These are phyloP conservation scores for Phytophthora colocasiae DNA, from an alignment of 352 stramenopile species.

Conservation along the genomic window DNA sequence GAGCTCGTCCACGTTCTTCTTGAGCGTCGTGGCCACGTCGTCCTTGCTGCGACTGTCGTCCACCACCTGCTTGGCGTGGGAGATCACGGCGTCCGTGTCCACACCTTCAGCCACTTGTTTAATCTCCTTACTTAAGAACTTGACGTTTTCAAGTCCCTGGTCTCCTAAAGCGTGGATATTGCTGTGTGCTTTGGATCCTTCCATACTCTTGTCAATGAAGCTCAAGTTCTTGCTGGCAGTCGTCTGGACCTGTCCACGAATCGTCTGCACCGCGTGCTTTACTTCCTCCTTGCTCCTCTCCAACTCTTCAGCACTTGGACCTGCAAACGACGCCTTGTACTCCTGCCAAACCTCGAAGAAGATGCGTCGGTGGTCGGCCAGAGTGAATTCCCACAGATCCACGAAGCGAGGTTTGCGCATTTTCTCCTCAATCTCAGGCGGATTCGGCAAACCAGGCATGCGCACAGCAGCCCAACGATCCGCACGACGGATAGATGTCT, in stretches of 20 bases:
- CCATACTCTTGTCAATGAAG: constrained; percentile 68
- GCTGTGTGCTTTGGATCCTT: constrained; percentile 66
- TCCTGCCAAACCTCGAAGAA: constrained; percentile 73
- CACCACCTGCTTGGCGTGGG: constrained; percentile 65
- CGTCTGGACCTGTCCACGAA: constrained; percentile 64
- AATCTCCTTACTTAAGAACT: constrained; percentile 63
- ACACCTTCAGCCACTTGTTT: constrained; percentile 60
- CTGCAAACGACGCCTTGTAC: constrained; percentile 71
- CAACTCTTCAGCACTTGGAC: constrained; percentile 60
- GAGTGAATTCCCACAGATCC: constrained; percentile 83
- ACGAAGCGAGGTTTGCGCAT: constrained; percentile 59
- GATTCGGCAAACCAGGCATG: constrained; percentile 77
- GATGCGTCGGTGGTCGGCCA: constrained; percentile 71
- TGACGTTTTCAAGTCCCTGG: constrained; percentile 61
- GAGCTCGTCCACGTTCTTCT: constrained; percentile 78
- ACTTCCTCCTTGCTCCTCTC: constrained; percentile 75
- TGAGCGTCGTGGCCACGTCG: constrained; percentile 68
- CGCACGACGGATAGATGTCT: constrained; percentile 63
- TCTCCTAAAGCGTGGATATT: constrained; percentile 64
- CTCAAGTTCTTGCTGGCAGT: constrained; percentile 64
- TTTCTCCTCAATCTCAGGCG: constrained; percentile 60
- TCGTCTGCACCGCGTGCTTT: constrained; percentile 45
- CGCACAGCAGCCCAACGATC: constrained; percentile 61
- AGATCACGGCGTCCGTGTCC: constrained; percentile 66
- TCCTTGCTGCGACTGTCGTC: constrained; percentile 74